Evolutionary conservation across 2,329 filamentous ascomycete genomes (phyloP), one percentile per base, ranked within the genome.

Genomic region (Ambrosiella cleistominuta): DNA sequence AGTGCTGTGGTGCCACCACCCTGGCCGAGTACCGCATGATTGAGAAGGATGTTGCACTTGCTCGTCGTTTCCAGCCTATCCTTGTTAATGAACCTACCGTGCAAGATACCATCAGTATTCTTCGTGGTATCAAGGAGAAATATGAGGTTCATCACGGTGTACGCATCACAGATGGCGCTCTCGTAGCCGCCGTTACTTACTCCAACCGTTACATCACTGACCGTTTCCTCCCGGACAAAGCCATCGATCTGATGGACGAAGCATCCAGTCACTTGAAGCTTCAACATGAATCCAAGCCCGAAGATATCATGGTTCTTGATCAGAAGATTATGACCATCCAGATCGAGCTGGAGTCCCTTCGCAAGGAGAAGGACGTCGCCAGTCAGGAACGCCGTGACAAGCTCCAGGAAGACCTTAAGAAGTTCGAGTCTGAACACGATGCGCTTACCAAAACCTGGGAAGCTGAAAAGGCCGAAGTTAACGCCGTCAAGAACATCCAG

Each of bases 121-220:
- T 98, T 0, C 82, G 93, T 66, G 93, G 91, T 54, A 96, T 98
- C 73, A 97, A 97, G 67, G 90, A 97, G 66, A 88, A 89, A 63
- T 98, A 98, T 66, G 93, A 97, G 69, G 88, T 97, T 0, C 93
- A 97, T 64, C 93, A 98, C 66, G 91, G 93, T 70, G 91, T 97
- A 0, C 79, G 90, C 57, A 97, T 98, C 63, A 95, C 88, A 0
- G 93, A 97, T 65, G 85, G 86, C 1, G 89, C 93, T 6, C 73
- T 97, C 9, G 91, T 98, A 12, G 89, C 93, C 1, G 91, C 93
- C 1, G 90, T 91, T 1, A 86, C 88, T 0, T 86, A 94, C 67
- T 93, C 87, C 62, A 97, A 97, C 66, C 85, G 93, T 56, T 98
- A 97, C 69, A 93, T 98, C 64, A 96, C 90, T 12, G 91, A 97